Conservation (phyloP, 129 eudicot genomes). For the Flaveria bidentis region DNA sequence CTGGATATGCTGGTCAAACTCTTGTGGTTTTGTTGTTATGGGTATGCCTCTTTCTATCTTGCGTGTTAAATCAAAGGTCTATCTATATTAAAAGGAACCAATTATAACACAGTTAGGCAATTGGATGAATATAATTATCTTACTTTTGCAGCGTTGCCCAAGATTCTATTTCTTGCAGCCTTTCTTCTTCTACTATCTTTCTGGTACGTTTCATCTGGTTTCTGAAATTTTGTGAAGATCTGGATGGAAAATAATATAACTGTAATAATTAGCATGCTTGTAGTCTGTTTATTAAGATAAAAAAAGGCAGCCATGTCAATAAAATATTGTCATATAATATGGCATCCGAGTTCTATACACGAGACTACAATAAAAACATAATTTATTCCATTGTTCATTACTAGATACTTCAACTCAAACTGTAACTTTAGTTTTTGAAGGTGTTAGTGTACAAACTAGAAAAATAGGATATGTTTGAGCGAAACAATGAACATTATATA, state of each 20-base stretch:
- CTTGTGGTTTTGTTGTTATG: conserved; percentile 90
- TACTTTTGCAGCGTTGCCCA: conserved; percentile 78
- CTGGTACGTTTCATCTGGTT: conserved; percentile 61
- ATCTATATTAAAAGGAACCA: neutral
- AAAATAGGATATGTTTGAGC: neutral
- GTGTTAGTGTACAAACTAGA: neutral
- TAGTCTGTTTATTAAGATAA: conserved; percentile 2
- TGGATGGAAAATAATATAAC: conserved; percentile 15
- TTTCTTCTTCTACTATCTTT: conserved; percentile 92
- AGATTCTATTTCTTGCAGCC: conserved; percentile 82
- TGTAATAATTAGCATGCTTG: conserved; percentile 2
- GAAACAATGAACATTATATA: neutral
- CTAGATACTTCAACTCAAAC: neutral
- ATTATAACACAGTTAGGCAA: conserved; percentile 10
- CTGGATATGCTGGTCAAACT: conserved; percentile 87
- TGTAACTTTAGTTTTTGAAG: neutral
- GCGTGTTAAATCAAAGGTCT: neutral
- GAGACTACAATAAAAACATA: conserved; percentile 14
- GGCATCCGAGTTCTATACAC: neutral
- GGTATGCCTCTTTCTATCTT: conserved; percentile 50
- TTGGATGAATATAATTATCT: conserved; percentile 25
- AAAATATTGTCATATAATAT: neutral
- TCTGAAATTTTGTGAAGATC: conserved; percentile 15
- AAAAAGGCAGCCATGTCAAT: neutral
- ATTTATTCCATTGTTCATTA: neutral